phyloP scores from a whole-genome alignment of 495 filamentous ascomycete genomes.

The Penicillium coffeae region DNA sequence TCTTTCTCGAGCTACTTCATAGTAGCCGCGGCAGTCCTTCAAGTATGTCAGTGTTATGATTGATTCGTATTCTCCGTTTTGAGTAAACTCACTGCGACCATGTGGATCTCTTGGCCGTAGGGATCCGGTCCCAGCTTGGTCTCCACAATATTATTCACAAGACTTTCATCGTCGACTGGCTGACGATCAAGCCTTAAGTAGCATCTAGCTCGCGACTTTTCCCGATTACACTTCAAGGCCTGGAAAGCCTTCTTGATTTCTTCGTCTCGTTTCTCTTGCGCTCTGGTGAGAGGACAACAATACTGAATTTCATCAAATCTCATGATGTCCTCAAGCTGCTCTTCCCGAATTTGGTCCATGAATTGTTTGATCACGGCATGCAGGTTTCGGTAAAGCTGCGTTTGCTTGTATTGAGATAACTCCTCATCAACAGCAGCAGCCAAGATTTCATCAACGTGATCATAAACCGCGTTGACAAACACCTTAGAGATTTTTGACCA shows the following conservation, averaged over 20 bases:
- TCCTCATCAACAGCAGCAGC: constrained; percentile 27
- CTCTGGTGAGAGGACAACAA: constrained; percentile 20
- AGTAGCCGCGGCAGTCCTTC: constrained; percentile 48
- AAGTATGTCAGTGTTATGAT: background rate
- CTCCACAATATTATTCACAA: constrained; percentile 15
- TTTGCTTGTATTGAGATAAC: constrained; percentile 34
- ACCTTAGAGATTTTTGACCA: constrained; percentile 31
- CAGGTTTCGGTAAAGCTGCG: constrained; percentile 6
- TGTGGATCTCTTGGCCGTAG: constrained; percentile 43
- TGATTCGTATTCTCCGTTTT: no score
- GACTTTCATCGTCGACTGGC: constrained; percentile 1
- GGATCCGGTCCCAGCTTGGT: constrained; percentile 38
- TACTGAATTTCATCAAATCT: background rate
- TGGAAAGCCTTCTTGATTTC: constrained; percentile 8
- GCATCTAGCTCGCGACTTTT: constrained; percentile 6
- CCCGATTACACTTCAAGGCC: constrained; percentile 2
- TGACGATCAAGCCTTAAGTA: constrained; percentile 14
- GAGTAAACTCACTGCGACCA: constrained; percentile 45
- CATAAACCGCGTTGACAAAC: constrained; percentile 29
- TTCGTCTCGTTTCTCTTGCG: constrained; percentile 15
- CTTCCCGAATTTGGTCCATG: background rate
- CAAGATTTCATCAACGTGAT: constrained; percentile 28
- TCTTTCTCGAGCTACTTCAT: constrained; percentile 46
- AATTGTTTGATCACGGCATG: background rate
- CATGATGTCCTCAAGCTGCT: background rate